A percentile compares a stretch with the other conserved stretches of the same genome.
Conservation (phyloP, 495 filamentous ascomycete species). For the Podospora sp. region DNA sequence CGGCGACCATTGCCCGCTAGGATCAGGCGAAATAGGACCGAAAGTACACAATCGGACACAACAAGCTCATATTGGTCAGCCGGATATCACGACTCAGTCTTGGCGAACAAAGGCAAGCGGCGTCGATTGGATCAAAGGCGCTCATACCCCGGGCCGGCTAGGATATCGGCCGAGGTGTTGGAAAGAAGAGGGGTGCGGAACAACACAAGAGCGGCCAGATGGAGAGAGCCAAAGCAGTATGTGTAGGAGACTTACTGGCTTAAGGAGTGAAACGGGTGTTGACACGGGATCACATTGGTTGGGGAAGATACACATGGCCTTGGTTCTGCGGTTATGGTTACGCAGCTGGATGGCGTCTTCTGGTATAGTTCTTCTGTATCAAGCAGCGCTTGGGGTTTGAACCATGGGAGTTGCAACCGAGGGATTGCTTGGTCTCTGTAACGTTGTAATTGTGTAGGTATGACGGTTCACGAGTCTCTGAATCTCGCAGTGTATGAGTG, state of each 20-base stretch:
- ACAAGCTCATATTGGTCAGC: conserved; percentile 15
- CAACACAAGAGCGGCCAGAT: conserved; percentile 11
- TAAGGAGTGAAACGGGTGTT: background rate
- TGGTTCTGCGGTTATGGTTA: background rate
- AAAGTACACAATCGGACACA: conserved; percentile 9
- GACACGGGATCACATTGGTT: background rate
- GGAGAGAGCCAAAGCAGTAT: conserved; percentile 22
- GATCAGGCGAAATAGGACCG: background rate
- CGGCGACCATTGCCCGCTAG: background rate
- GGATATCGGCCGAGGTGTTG: conserved; percentile 6
- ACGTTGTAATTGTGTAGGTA: background rate
- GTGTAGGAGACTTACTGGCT: conserved; percentile 26
- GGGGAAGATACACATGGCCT: background rate
- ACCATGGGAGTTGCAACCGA: background rate
- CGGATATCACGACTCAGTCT: background rate
- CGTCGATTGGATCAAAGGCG: background rate
- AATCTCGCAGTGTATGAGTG: no score
- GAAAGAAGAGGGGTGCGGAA: conserved; percentile 10
- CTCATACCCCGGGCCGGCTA: conserved; percentile 3
- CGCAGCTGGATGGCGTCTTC: background rate
- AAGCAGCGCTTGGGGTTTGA: background rate
- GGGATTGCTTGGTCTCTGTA: background rate
- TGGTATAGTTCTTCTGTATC: background rate
- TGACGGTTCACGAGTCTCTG: no score
- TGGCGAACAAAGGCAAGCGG: background rate